Conservation (phyloP, 495 filamentous ascomycete species). For the Trichoderma virens region DNA sequence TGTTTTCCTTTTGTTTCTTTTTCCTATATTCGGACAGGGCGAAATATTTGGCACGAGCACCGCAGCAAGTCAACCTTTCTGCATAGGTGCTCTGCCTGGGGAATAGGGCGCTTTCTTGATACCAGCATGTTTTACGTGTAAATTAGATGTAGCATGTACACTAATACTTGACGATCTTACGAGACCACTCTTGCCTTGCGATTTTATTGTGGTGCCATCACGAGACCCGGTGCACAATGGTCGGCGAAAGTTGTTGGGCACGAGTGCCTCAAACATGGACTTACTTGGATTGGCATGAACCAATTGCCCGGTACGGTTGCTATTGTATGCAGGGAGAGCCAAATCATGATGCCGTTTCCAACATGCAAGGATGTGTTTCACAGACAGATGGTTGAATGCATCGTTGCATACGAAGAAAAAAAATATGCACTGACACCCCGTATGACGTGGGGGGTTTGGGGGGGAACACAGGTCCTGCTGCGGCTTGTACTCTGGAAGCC, state of each 20-base stretch:
- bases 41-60: not conserved
- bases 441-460: slow-evolving; percentile 3
- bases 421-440: not conserved
- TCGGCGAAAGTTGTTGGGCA: not conserved
- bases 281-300: not conserved
- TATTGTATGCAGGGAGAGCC: not conserved
- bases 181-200: not conserved
- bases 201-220: not conserved
- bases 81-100: not conserved
- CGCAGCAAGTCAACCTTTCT: not conserved
- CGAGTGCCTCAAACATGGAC: not conserved
- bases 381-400: not conserved
- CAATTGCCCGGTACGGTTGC: not conserved
- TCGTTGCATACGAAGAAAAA: not conserved
- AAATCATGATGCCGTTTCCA: not conserved
- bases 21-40: not conserved
- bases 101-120: slow-evolving; percentile 1
- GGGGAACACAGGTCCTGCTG: not conserved
- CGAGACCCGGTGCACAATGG: not conserved
- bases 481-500: not conserved
- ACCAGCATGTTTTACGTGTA: not conserved
- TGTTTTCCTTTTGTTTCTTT: not conserved
- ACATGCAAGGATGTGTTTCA: slow-evolving; percentile 2
- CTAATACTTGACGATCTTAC: not conserved
- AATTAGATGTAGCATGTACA: not conserved